These are phyloP conservation scores for Pseudogymnoascus sp. DNA, from an alignment of 2,329 filamentous ascomycete species.

Conservation along the genomic window DNA sequence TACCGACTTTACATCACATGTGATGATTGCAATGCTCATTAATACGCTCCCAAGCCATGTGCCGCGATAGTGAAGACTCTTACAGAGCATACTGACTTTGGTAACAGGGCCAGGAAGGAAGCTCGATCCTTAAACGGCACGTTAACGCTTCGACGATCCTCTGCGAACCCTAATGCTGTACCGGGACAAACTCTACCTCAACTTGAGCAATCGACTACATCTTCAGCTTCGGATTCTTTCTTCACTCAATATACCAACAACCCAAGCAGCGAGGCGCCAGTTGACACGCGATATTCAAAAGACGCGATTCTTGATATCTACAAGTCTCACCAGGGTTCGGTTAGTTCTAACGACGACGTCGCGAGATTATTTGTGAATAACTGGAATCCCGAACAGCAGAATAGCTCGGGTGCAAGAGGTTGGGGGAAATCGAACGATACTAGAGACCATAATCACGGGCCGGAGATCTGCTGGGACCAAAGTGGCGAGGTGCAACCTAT, in stretches of 20 bases:
- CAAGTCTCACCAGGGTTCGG: constrained; percentile 44
- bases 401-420: constrained; percentile 49
- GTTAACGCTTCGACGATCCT: constrained; percentile 56
- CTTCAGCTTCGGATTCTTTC: constrained; percentile 17
- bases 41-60: constrained; percentile 7
- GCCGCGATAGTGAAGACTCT: not conserved
- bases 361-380: constrained; percentile 62
- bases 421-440: constrained; percentile 75
- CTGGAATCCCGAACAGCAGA: constrained; percentile 71
- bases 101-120: constrained; percentile 48
- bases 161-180: constrained; percentile 43
- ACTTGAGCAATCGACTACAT: constrained; percentile 4
- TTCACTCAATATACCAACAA: constrained; percentile 27
- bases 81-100: not conserved
- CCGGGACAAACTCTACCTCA: constrained; percentile 27
- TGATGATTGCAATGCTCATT: not conserved
- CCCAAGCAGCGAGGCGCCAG: constrained; percentile 36
- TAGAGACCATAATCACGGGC: constrained; percentile 66
- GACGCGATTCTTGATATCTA: constrained; percentile 67
- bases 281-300: constrained; percentile 29
- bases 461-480: constrained; percentile 87
- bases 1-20: not conserved
- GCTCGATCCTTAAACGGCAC: constrained; percentile 54
- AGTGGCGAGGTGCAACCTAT: constrained; percentile 64
- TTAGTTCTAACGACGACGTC: constrained; percentile 50